Conservation (phyloP, 2,329 filamentous ascomycete genomes). For the Botrytis aclada region DNA sequence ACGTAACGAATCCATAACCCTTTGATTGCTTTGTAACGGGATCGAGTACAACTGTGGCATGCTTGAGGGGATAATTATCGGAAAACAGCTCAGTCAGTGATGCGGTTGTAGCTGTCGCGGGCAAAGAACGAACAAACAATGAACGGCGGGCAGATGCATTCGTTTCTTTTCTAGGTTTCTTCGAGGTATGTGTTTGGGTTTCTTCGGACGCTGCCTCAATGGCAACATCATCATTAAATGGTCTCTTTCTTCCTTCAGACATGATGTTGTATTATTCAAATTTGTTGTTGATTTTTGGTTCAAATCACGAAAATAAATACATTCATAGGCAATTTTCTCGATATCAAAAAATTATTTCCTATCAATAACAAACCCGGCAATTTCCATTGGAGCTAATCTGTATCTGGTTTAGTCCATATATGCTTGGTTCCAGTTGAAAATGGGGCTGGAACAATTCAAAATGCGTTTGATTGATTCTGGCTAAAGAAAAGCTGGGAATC, state of each 20-base stretch:
- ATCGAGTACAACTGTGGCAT: conserved; percentile 89
- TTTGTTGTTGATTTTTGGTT: not conserved
- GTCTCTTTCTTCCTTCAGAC: conserved; percentile 32
- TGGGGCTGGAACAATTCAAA: not conserved
- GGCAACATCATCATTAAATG: conserved; percentile 27
- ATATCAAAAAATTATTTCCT: conserved; percentile 18
- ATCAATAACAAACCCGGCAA: conserved; percentile 2
- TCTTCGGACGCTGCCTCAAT: conserved; percentile 23
- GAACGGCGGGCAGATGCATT: conserved; percentile 53
- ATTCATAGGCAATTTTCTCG: conserved; percentile 8
- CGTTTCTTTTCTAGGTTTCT: conserved; percentile 58
- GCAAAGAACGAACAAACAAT: conserved; percentile 87
- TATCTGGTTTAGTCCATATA: not conserved
- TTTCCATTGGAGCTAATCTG: not conserved
- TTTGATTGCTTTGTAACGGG: conserved; percentile 80
- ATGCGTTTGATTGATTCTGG: not conserved
- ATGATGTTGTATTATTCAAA: conserved; percentile 21
- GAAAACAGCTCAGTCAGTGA: conserved; percentile 86
- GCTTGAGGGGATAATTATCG: conserved; percentile 89
- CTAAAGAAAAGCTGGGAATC: not conserved
- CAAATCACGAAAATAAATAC: not conserved
- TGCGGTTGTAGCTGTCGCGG: conserved; percentile 74
- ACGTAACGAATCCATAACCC: conserved; percentile 95
- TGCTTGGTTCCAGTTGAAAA: not conserved
- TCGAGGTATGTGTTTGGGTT: conserved; percentile 41